These are phyloP conservation scores for Pleurotus ostreatus DNA, from an alignment of 768 basidiomycete genomes.

Conservation along the genomic window DNA sequence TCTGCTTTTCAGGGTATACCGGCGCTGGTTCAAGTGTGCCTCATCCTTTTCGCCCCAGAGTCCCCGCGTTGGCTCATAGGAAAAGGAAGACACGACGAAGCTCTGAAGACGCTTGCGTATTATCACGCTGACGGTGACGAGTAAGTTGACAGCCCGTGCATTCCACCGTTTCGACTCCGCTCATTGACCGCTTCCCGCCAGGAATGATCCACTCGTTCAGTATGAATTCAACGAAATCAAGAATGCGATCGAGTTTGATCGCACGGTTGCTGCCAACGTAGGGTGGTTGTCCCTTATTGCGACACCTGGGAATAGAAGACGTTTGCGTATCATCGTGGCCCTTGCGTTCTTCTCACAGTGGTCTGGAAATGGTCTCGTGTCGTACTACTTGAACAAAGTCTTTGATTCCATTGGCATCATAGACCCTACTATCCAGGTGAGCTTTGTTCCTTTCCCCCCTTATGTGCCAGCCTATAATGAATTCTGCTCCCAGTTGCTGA, in stretches of 20 bases:
- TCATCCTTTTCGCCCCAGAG: constrained; percentile 39
- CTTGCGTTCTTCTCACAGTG: constrained; percentile 60
- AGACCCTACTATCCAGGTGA: neutral
- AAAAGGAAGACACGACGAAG: constrained; percentile 38
- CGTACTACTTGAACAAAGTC: constrained; percentile 48
- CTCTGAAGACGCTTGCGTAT: constrained; percentile 45
- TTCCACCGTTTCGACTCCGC: neutral
- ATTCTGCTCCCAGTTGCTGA: constrained; percentile 29
- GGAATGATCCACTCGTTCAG: constrained; percentile 51
- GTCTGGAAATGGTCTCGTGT: constrained; percentile 27
- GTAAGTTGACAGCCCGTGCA: constrained; percentile 12
- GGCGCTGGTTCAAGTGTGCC: constrained; percentile 27
- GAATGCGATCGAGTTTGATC: constrained; percentile 44
- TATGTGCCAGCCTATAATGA: neutral
- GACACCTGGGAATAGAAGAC: constrained; percentile 47
- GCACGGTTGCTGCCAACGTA: constrained; percentile 31
- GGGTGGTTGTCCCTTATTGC: constrained; percentile 43
- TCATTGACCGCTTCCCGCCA: constrained; percentile 11
- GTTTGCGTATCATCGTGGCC: constrained; percentile 53
- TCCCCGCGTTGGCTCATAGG: constrained; percentile 24
- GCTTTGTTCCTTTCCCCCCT: constrained; percentile 15
- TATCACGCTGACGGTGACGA: constrained; percentile 53
- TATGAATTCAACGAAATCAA: constrained; percentile 53
- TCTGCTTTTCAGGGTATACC: constrained; percentile 30
- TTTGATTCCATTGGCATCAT: too few species aligned